Base-by-base conservation (phyloP, 106 monocot genomes). In the Narthecium ossifragum region DNA sequence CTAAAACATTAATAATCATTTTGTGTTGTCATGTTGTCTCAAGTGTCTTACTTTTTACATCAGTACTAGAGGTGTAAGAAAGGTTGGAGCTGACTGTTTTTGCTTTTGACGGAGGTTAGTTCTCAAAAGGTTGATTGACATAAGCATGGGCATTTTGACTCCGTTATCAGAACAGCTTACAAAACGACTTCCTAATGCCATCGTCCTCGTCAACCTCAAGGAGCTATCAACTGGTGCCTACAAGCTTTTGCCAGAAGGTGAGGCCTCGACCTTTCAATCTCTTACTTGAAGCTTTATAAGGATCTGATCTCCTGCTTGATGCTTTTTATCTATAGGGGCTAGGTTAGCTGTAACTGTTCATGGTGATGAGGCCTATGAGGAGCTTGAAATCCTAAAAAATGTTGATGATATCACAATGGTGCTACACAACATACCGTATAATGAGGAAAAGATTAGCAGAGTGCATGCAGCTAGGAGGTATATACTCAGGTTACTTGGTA, bases 231-330 rank as follows among this genome's bases (percentile, higher is more conserved):
- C 83, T 49, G 91, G 91, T 62, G 91, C 82, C 53, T 66, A 77
- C 81, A 99, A 88, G 61, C 88, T 99, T 73, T 50, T 99, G 46
- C 84, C 98, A 48, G 79, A 88, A 88, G 91, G 98, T 91, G 64
- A 26, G 32, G 28, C n/a, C 46, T 59, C 21, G 37, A 37, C 1
- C 53, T 53, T 38, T 57, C 61, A 32, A 57, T 2, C 17, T 22
- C 50, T 34, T 26, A 18, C 11, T 11, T 43, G 43, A 43, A 9
- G 12, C 20, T 13, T 47, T 57, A 17, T 13, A 28, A 14, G 5
- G 34, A n/a, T 23, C 23, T 37, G 11, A 25, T 60, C 37, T 14
- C 28, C 31, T 64, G 4, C 37, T 50, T 24, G 28, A 17, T 25
- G 7, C 32, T n/a, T 57, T 70, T 25, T 37, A 18, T 32, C 52